These are phyloP conservation scores for Candida tammaniensis DNA, from an alignment of 805 yeast species.

Conservation along the genomic window DNA sequence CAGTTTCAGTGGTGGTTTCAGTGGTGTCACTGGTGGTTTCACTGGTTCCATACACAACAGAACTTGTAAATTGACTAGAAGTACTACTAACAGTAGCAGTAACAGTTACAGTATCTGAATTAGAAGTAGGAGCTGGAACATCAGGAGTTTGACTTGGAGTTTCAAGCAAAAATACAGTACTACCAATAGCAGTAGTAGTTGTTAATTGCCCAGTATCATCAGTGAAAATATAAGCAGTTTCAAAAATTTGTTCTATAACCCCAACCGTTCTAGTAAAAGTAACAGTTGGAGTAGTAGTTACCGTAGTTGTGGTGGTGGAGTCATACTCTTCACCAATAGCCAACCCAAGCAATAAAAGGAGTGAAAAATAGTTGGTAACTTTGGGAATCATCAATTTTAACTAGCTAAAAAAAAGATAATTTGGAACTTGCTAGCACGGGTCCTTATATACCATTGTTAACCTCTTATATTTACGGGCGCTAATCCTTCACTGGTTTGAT, in stretches of 20 bases:
- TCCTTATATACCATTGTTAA: no score
- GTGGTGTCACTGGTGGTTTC: neutral
- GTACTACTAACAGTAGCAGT: constrained; percentile 7
- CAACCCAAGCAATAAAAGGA: constrained; percentile 14
- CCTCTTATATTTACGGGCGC: no score
- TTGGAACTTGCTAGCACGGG: no score
- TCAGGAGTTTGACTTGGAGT: constrained; percentile 1
- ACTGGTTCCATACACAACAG: constrained; percentile 3
- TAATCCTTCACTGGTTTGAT: no score
- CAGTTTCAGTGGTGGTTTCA: constrained; percentile 1
- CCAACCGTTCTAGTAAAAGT: constrained; percentile 30
- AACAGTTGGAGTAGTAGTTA: constrained; percentile 26
- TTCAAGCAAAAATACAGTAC: constrained; percentile 9
- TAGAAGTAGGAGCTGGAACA: constrained; percentile 1
- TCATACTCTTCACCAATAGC: constrained; percentile 10
- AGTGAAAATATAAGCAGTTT: constrained; percentile 30
- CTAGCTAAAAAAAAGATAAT: no score
- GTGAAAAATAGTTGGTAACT: constrained; percentile 13
- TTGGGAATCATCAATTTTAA: no score
- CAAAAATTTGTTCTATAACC: constrained; percentile 22
- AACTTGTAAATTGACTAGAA: constrained; percentile 5
- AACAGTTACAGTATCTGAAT: constrained; percentile 5
- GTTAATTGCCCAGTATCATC: constrained; percentile 27
- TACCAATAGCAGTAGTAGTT: constrained; percentile 12
- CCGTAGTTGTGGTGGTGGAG: constrained; percentile 18